Evolutionary conservation across 2,329 filamentous ascomycete species (phyloP).

Genomic region (Venturia oleaginea): DNA sequence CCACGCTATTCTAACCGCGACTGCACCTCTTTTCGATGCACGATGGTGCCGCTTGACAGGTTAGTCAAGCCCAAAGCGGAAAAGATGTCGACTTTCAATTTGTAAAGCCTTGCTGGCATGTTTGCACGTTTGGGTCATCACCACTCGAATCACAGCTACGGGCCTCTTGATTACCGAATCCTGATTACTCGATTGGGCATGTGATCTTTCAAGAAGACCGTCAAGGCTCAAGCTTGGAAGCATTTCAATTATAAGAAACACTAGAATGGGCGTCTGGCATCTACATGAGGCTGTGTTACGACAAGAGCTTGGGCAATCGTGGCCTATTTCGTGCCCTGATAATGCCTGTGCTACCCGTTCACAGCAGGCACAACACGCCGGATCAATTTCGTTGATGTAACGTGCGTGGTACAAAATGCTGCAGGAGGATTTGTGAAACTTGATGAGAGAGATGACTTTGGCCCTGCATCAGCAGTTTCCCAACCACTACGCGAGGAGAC

Average conservation of each 20-base stretch:
- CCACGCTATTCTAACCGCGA: slow-evolving; percentile 3
- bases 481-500: background rate
- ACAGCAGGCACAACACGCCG: background rate
- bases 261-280: background rate
- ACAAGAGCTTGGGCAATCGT: background rate
- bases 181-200: background rate
- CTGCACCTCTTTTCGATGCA: background rate
- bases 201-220: background rate
- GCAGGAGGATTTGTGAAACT: background rate
- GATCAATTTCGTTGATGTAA: background rate
- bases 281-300: background rate
- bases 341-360: background rate
- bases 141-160: background rate
- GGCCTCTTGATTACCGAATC: background rate
- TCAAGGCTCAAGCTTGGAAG: background rate
- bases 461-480: background rate
- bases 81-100: background rate
- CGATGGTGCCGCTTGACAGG: background rate
- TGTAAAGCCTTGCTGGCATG: background rate
- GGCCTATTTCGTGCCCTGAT: background rate
- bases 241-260: background rate
- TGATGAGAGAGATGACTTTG: background rate
- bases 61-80: background rate
- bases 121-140: background rate
- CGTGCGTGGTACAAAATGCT: background rate